Evolutionary conservation across 179 eudicot genomes (phyloP), one percentile per base, ranked within the genome.

Genomic region (Silene vulgaris): DNA sequence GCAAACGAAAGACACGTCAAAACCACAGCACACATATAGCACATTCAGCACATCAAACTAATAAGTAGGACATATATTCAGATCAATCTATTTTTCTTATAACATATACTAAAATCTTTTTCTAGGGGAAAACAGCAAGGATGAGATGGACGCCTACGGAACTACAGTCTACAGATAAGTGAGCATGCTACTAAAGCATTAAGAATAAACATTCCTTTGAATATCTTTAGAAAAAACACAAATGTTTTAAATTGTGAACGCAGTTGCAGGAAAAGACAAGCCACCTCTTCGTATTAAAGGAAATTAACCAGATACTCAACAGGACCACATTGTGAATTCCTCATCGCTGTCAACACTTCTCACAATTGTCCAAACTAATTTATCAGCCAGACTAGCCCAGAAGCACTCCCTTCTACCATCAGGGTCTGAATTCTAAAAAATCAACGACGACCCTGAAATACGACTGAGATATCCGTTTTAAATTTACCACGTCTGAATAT

Each of bases 1-100:
- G 88, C 32, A 80, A 45, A 37, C 35, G 65, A 68, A 73, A 74
- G 28, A 75, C 56, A 65, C 48, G 30, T 28, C 19, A 61, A 35
- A 11, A 71, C 59, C 40, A 66, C 37, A 26, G 32, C 12, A 19
- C 16, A 28, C 1, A 45, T 30, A 71, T 29, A 52, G 23, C 74
- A 71, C 37, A 54, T 54, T 71, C 60, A 28, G 23, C 20, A 50
- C 59, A 69, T 23, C 30, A 5, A 45, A 20, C 52, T 2, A 1
- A 19, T 23, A 52, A 2, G 5, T 1, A 54, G 56, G 40, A 14
- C 3, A 14, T 71, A 16, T 52, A 16, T 52, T 14, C 59, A 16
- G 1, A 52, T 14, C 29, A 21, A 69, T 45, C 23, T 20, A 2
- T 20, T 37, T 40, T 69, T 5, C 7, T 0, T 2, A n/a, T 29